These are phyloP conservation scores for Sechiopsis laciniata DNA, from an alignment of 306 rosid species.

Conservation along the genomic window DNA sequence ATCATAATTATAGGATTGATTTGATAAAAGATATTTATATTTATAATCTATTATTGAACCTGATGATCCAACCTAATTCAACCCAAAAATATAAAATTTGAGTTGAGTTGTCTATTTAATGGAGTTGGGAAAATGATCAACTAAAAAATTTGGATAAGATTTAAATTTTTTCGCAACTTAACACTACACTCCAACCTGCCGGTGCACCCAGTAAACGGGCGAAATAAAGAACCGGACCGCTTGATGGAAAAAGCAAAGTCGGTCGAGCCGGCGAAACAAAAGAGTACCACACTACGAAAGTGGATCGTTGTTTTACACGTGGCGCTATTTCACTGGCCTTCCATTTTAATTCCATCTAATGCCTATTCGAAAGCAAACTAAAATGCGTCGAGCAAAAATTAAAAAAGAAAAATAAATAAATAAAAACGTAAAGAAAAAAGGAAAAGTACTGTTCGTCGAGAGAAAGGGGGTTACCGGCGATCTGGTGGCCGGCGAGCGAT, in stretches of 20 bases:
- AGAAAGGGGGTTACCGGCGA: slow-evolving; percentile 28
- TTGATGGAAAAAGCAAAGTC: slow-evolving; percentile 24
- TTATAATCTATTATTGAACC: too few relatives aligned
- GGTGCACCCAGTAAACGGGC: not conserved
- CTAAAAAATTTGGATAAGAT: too few relatives aligned
- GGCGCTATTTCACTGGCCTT: slow-evolving; percentile 7
- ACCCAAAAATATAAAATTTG: too few relatives aligned
- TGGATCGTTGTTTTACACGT: slow-evolving; percentile 17
- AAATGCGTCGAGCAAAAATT: not conserved
- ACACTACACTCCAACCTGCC: not conserved
- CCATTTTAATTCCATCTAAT: slow-evolving; percentile 12
- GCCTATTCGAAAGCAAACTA: not conserved
- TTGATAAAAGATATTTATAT: too few relatives aligned
- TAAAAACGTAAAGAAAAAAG: not conserved
- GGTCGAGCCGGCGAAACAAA: slow-evolving; percentile 28
- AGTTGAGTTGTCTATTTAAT: too few relatives aligned
- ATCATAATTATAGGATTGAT: too few relatives aligned
- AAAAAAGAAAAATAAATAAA: not conserved
- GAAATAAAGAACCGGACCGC: slow-evolving; percentile 17
- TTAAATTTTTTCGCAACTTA: not conserved
- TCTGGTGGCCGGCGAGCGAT: slow-evolving; percentile 22
- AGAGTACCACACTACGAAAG: not conserved
- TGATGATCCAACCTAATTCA: too few relatives aligned
- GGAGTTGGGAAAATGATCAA: too few relatives aligned
- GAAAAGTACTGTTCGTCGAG: slow-evolving; percentile 26